A percentile compares a stretch with the other conserved stretches of the same genome.
Conservation (phyloP, 805 yeast genomes). For the Barnettozyma sp. region DNA sequence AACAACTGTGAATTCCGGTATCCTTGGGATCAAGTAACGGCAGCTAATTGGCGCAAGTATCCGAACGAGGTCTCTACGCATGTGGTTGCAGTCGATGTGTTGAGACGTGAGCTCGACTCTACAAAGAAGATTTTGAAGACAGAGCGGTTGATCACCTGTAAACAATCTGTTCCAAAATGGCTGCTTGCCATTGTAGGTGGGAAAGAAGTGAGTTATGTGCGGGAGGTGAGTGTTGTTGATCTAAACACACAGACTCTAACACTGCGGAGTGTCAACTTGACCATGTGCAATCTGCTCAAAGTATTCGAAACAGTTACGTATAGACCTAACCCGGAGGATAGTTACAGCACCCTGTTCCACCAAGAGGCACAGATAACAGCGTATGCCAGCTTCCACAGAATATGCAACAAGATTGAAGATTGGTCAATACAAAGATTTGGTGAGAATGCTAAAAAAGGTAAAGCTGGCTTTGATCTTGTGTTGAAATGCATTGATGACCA, state of each 20-base stretch:
- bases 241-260: conserved; percentile 53
- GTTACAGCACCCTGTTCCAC: conserved; percentile 49
- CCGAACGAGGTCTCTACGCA: conserved; percentile 93
- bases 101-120: conserved; percentile 61
- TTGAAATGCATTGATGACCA: conserved; percentile 41
- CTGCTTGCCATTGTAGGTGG: conserved; percentile 66
- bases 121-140: conserved; percentile 54
- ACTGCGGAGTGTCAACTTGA: conserved; percentile 81
- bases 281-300: conserved; percentile 65
- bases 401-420: conserved; percentile 82
- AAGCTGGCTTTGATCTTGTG: conserved; percentile 78
- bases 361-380: conserved; percentile 91
- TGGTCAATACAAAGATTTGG: conserved; percentile 88
- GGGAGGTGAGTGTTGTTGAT: conserved; percentile 87
- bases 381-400: conserved; percentile 56
- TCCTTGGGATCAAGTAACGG: conserved; percentile 91
- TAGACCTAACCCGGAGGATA: conserved; percentile 54
- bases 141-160: conserved; percentile 83
- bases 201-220: conserved; percentile 64
- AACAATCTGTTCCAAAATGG: conserved; percentile 85
- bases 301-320: conserved; percentile 88
- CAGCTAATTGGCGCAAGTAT: conserved; percentile 94
- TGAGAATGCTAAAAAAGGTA: conserved; percentile 81
- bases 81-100: conserved; percentile 87
- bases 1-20: conserved; percentile 66